A percentile compares a stretch with the other conserved stretches of the same genome.
Evolutionary conservation across 768 basidiomycete genomes (phyloP).

Genomic region (Austroboletus eburneus): DNA sequence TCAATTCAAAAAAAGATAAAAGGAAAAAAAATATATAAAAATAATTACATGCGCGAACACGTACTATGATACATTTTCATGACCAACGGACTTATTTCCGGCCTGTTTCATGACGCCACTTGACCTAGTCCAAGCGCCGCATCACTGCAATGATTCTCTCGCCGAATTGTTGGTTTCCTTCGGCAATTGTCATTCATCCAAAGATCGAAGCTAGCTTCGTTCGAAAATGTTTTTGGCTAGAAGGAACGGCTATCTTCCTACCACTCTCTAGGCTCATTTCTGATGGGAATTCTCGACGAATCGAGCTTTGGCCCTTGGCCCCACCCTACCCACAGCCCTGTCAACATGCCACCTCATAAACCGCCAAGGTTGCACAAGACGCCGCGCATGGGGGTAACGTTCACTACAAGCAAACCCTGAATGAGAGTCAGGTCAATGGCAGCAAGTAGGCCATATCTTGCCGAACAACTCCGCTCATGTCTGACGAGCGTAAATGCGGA

Average conservation of each 20-base stretch:
- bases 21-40: neutral
- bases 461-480: no score
- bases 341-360: neutral
- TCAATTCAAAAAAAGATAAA: conserved; percentile 16
- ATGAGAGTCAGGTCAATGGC: no score
- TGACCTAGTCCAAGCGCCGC: neutral
- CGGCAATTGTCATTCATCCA: neutral
- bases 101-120: conserved; percentile 5
- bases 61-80: neutral
- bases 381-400: no score
- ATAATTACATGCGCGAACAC: neutral
- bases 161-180: neutral
- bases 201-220: neutral
- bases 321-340: neutral
- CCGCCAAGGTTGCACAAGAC: neutral
- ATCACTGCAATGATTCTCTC: neutral
- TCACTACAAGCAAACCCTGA: no score
- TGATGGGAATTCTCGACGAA: neutral
- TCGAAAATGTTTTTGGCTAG: neutral
- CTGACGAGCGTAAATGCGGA: conserved; percentile 1
- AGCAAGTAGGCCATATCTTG: no score
- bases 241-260: neutral
- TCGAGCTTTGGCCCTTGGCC: neutral
- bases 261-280: neutral
- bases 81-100: neutral